phyloP scores from a whole-genome alignment of 2,329 filamentous ascomycete genomes.

The Ophiostoma sp. region DNA sequence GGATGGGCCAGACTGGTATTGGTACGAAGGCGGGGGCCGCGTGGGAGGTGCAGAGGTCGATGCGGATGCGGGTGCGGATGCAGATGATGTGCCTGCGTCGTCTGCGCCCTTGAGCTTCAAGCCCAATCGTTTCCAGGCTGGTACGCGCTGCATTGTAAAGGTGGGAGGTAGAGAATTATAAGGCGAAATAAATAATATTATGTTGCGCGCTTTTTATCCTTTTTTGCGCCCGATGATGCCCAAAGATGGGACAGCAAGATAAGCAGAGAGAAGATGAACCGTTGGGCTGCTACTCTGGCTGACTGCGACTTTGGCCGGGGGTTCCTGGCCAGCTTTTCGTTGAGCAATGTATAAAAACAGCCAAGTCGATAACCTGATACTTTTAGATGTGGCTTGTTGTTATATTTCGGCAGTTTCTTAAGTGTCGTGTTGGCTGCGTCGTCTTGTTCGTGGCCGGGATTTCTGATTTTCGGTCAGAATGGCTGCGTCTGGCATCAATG shows the following conservation, averaged over 20 bases:
- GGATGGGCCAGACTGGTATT: slow-evolving; percentile 26
- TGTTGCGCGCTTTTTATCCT: background rate
- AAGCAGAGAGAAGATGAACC: background rate
- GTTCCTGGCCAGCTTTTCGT: background rate
- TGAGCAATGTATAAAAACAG: background rate
- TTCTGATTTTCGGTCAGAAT: background rate
- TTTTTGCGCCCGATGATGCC: background rate
- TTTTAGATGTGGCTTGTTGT: background rate
- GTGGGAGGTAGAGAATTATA: slow-evolving; percentile 35
- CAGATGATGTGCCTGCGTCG: slow-evolving; percentile 33
- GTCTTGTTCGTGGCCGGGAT: background rate
- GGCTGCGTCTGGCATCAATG: background rate
- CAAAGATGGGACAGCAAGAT: background rate
- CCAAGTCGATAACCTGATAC: background rate
- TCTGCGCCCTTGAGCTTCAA: slow-evolving; percentile 53
- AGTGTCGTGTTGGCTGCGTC: slow-evolving; percentile 26
- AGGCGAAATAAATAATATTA: background rate
- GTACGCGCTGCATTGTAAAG: slow-evolving; percentile 44
- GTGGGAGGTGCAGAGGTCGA: background rate
- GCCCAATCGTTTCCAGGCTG: slow-evolving; percentile 59
- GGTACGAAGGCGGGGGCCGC: slow-evolving; percentile 36
- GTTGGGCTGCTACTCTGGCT: background rate
- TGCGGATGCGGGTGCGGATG: slow-evolving; percentile 27
- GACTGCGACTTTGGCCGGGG: background rate
- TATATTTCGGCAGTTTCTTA: background rate